A percentile compares a stretch with the other conserved stretches of the same genome.
phyloP scores from a whole-genome alignment of 2,329 filamentous ascomycete genomes.

The Colletotrichum sp. region DNA sequence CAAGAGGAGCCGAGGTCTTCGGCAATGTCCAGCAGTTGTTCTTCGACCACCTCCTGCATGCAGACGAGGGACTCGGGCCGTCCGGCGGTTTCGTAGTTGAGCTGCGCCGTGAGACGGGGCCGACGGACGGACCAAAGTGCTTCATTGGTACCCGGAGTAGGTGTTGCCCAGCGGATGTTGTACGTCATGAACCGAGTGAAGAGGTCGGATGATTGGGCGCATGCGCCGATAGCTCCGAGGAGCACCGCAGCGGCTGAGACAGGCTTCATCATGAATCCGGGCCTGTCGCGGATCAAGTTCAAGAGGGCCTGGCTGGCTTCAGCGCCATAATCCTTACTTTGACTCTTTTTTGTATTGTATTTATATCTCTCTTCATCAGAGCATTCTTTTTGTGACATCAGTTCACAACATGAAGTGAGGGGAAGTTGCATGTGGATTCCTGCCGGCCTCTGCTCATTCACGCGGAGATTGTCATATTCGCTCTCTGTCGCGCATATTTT shows the following conservation, averaged over 20 bases:
- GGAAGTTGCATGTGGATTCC: neutral
- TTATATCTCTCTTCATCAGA: neutral
- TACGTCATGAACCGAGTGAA: constrained; percentile 47
- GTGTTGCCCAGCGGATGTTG: constrained; percentile 55
- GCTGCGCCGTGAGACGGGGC: constrained; percentile 39
- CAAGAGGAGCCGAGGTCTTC: constrained; percentile 46
- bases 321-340: neutral
- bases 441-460: neutral
- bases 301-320: neutral
- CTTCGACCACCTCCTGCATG: constrained; percentile 54
- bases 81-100: constrained; percentile 39
- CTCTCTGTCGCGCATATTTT: neutral
- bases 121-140: constrained; percentile 44
- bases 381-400: neutral
- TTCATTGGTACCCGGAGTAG: constrained; percentile 41
- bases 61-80: constrained; percentile 43
- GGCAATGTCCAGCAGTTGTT: constrained; percentile 48
- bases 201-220: neutral
- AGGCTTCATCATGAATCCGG: neutral
- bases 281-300: neutral
- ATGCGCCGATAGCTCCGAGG: neutral
- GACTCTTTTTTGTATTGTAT: neutral
- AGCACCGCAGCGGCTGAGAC: neutral
- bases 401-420: neutral
- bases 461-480: neutral